Evolutionary conservation across 2,329 filamentous ascomycete species (phyloP).

Genomic region (Aureobasidium musti): DNA sequence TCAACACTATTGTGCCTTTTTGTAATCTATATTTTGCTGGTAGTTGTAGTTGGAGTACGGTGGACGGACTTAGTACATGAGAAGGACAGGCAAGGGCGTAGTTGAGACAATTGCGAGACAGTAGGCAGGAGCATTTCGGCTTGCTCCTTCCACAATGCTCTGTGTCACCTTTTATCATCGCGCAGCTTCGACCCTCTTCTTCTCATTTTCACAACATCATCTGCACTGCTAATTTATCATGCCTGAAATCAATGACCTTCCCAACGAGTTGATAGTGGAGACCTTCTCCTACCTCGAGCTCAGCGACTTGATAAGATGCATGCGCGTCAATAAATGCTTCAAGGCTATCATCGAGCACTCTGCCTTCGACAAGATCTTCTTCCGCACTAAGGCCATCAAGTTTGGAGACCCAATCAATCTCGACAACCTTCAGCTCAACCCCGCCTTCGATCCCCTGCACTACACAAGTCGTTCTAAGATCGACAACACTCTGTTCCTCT

Average conservation of each 20-base stretch:
- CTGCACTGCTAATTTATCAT: not conserved
- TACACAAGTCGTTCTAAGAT: not conserved
- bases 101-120: too few relatives aligned
- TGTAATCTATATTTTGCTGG: too few relatives aligned
- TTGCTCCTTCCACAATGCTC: not conserved
- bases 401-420: not conserved
- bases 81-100: too few relatives aligned
- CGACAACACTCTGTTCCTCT: not conserved
- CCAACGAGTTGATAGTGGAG: not conserved
- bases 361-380: slow-evolving; percentile 9
- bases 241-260: not conserved
- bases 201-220: not conserved
- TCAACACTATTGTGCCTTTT: too few relatives aligned
- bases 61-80: too few relatives aligned
- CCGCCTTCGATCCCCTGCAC: not conserved
- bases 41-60: too few relatives aligned
- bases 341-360: not conserved
- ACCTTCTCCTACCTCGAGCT: not conserved
- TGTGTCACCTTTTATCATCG: not conserved
- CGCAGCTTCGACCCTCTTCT: not conserved
- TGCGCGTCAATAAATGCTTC: not conserved
- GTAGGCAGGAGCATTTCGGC: not conserved
- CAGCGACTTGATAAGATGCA: not conserved
- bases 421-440: not conserved
- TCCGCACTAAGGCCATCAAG: not conserved